Evolutionary conservation across 768 basidiomycete genomes (phyloP), one percentile per base, ranked within the genome.

Genomic region (Calocera viscosa): DNA sequence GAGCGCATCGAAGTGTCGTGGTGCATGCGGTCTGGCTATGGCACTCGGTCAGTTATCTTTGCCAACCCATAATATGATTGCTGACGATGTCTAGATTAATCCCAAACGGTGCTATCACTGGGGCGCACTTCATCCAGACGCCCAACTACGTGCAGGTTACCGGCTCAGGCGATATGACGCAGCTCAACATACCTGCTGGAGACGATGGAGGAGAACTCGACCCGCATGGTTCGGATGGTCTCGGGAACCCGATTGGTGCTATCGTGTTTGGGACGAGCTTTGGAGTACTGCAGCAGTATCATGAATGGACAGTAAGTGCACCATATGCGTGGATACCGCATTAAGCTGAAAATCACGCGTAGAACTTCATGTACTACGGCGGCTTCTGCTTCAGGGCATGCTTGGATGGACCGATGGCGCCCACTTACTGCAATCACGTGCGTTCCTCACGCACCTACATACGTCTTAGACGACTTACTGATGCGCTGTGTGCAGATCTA

Each of bases 1-100:
- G 85, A 90, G 79, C 80, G 77, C 41, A 76, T 80, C 53, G 79
- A 79, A 67, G 84, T 85, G 63, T 74, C 85, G 33, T 87, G 80
- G 79, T 86, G 86, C 70, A 69, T 72, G 24, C 66, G 76, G 69
- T 72, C 74, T 49, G 74, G 78, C 40, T 79, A 79, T 73, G 74
- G 76, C 65, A 77, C 79, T 53, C 75, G 79, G 53, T 60, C 7
- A 2, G 53, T 22, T 28, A 11, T 60, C 2, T 26, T 26, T 7
- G 8, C 5, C 3, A 30, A 60, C 19, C 22, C 5, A 12, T 2
- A 3, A 24, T 3, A 5, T 8, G 5, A 47, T 19, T 47, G 7
- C 16, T 47, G 7, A 47, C 7, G 8, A 19, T 19, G 8, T 19
- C 19, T 47, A 60, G 53, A 40, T 70, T 70, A 1, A 66, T 70